A percentile compares a stretch with the other conserved stretches of the same genome.
Evolutionary conservation across 495 filamentous ascomycete genomes (phyloP).

Genomic region (Lepidopterella palustris): DNA sequence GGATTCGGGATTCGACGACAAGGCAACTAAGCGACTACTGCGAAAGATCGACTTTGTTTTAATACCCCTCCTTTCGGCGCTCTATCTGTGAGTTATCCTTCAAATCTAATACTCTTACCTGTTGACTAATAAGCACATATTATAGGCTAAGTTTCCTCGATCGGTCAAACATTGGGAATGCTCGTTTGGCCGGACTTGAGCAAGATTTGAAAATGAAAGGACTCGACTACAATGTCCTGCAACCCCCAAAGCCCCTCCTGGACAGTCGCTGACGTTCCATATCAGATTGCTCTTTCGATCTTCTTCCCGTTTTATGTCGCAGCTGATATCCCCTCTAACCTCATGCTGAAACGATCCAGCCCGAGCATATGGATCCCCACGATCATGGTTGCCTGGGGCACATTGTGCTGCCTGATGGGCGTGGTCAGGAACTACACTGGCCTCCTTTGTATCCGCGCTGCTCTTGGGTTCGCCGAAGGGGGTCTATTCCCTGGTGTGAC

Average conservation of each 20-base stretch:
- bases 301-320: constrained; percentile 27
- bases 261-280: background rate
- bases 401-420: constrained; percentile 35
- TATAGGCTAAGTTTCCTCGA: constrained; percentile 29
- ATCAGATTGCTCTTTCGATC: constrained; percentile 21
- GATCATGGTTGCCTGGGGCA: constrained; percentile 51
- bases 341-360: constrained; percentile 23
- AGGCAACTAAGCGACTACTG: constrained; percentile 15
- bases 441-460: constrained; percentile 27
- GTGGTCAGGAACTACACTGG: constrained; percentile 26
- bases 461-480: constrained; percentile 31
- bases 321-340: constrained; percentile 23
- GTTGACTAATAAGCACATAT: background rate
- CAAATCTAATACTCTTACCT: background rate
- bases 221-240: constrained; percentile 20
- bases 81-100: constrained; percentile 21
- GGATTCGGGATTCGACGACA: constrained; percentile 11
- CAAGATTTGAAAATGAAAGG: constrained; percentile 16
- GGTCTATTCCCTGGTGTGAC: constrained; percentile 35
- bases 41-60: constrained; percentile 22
- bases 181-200: constrained; percentile 25
- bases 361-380: constrained; percentile 48
- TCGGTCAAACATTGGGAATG: constrained; percentile 30
- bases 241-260: background rate
- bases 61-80: constrained; percentile 18